phyloP scores from a whole-genome alignment of 352 stramenopile species.

The Pythium rhizo-oryzae region DNA sequence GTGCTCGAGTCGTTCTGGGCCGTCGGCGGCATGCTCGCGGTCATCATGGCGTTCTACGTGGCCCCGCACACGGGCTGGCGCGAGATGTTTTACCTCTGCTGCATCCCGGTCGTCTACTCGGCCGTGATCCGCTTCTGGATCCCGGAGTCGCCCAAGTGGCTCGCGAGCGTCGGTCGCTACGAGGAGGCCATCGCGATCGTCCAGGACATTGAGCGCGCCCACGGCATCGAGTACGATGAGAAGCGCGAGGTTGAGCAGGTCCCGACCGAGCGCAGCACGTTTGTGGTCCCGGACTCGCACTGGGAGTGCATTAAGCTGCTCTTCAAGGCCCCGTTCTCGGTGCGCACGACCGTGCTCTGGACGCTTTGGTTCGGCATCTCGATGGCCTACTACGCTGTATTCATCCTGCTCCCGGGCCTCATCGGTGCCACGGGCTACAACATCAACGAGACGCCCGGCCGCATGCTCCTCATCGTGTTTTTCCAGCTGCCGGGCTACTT shows the following conservation, averaged over 20 bases:
- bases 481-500: conserved; percentile 72
- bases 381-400: conserved; percentile 76
- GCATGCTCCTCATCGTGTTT: conserved; percentile 61
- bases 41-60: conserved; percentile 51
- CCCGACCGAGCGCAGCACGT: neutral
- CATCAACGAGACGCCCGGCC: conserved; percentile 56
- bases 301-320: conserved; percentile 56
- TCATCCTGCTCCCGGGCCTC: conserved; percentile 58
- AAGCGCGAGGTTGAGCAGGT: conserved; percentile 37
- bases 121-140: conserved; percentile 52
- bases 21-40: conserved; percentile 59
- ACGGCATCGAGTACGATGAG: conserved; percentile 50
- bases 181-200: conserved; percentile 64
- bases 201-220: conserved; percentile 50
- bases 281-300: conserved; percentile 46
- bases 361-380: conserved; percentile 71
- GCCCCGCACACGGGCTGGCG: conserved; percentile 61
- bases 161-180: conserved; percentile 63
- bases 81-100: conserved; percentile 59
- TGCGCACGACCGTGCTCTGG: conserved; percentile 63
- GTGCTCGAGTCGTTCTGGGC: conserved; percentile 71
- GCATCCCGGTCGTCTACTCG: conserved; percentile 53
- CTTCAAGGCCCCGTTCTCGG: conserved; percentile 51
- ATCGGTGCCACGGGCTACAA: conserved; percentile 63
- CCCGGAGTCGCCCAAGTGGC: conserved; percentile 75